Percentiles rank a stretch among this genome's conserved stretches.
phyloP scores from a whole-genome alignment of 202 grass and related monocot species.

The Dendrocalamus latiflorus region DNA sequence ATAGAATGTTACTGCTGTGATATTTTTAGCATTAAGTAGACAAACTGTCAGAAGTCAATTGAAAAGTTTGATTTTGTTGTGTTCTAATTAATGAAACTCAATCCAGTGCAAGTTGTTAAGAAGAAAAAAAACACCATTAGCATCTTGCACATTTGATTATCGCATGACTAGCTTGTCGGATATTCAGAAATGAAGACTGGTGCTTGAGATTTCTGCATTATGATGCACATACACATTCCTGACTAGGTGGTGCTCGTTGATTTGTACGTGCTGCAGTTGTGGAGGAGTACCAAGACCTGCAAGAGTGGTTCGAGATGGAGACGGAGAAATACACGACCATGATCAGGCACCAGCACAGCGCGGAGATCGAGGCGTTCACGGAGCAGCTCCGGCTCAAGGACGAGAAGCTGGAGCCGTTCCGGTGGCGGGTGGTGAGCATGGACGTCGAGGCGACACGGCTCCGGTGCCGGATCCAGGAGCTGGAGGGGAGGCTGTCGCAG shows the following conservation, averaged over 20 bases:
- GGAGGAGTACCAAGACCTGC: constrained; percentile 52
- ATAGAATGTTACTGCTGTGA: not conserved
- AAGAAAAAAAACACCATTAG: not conserved
- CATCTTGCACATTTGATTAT: not conserved
- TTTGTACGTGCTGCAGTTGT: constrained; percentile 26
- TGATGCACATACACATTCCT: not conserved
- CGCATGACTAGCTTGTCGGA: too few species aligned
- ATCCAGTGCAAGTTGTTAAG: not conserved
- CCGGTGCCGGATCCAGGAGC: constrained; percentile 53
- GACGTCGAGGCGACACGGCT: constrained; percentile 53
- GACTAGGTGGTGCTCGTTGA: not conserved
- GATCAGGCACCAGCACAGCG: constrained; percentile 49
- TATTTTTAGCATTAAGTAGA: not conserved
- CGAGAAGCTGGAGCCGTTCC: constrained; percentile 64
- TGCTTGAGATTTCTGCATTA: too few species aligned
- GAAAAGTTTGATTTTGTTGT: not conserved
- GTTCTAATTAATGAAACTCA: not conserved
- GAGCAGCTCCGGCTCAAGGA: constrained; percentile 78
- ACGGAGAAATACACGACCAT: constrained; percentile 59
- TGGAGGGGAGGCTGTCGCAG: constrained; percentile 45
- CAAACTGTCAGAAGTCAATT: constrained; percentile 1
- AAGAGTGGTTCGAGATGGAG: constrained; percentile 75
- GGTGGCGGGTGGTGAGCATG: constrained; percentile 55
- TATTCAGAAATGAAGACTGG: too few species aligned
- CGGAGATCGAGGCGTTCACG: constrained; percentile 86